These are phyloP conservation scores for Coelastrella sp. DNA, from an alignment of 139 green algal species.

Conservation along the genomic window DNA sequence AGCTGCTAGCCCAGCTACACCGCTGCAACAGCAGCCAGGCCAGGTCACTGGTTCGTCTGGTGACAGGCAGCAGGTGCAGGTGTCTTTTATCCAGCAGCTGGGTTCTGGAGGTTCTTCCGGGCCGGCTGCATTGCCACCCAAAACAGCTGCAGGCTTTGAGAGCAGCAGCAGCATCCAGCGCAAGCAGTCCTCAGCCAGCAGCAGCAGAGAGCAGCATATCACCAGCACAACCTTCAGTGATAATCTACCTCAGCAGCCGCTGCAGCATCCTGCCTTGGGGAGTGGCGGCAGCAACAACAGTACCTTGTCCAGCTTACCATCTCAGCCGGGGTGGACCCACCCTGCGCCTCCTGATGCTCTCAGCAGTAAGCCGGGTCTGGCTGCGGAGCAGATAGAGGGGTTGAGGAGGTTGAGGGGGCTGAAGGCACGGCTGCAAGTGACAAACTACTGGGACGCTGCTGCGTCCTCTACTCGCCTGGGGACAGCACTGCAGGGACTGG, in stretches of 20 bases:
- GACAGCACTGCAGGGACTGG: not conserved
- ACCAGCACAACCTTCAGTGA: not conserved
- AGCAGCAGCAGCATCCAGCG: not conserved
- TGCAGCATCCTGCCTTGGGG: not conserved
- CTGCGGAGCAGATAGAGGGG: constrained; percentile 46
- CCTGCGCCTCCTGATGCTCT: not conserved
- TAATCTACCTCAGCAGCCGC: not conserved
- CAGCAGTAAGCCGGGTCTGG: not conserved
- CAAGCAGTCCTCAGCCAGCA: not conserved
- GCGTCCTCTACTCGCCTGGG: not conserved
- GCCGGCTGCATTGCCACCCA: not conserved
- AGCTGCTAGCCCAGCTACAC: not conserved
- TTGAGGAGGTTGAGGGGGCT: constrained; percentile 19
- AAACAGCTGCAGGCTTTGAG: not conserved
- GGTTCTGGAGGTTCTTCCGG: no score
- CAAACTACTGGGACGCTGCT: not conserved
- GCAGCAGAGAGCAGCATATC: not conserved
- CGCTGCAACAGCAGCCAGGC: not conserved
- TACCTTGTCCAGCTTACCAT: not conserved
- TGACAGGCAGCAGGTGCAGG: not conserved
- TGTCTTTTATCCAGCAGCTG: no score
- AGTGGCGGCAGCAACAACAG: constrained; percentile 31
- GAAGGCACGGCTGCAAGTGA: not conserved
- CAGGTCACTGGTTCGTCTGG: not conserved
- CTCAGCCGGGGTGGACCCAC: not conserved